Base-by-base conservation (phyloP, 139 green algal species). In the Zygnema circumcarinatum region DNA sequence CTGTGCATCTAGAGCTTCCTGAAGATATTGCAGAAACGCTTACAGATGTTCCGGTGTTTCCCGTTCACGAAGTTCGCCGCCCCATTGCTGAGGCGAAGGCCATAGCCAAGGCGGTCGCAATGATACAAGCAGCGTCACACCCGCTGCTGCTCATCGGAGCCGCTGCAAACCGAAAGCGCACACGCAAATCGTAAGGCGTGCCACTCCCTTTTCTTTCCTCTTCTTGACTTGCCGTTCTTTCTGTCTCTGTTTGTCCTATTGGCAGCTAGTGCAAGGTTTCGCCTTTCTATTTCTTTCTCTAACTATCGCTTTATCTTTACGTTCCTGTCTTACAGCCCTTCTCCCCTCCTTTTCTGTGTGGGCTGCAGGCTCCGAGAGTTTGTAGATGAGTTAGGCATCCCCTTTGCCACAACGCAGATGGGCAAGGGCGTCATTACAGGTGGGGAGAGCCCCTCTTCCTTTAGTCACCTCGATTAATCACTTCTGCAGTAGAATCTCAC, bases 21-120 rank as follows among this genome's bases (percentile, higher is more conserved):
- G 90, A 93, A 72, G 90, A 93, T 72, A 90, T 93, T 69, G 90
- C 90, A 1, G n/a, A 32, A 35, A 56, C 62, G 11, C 53, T 83
- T 0, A 72, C 76, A 20, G 81, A 93, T 40, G 32, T 53, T 2
- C 38, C 68, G 38, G 2, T 93, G 36, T 90, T 88, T 39, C 25
- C 42, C 1, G 69, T 79, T 2, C 42, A 91, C 56, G 33, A 22
- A 38, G 90, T 93, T 31, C 40, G 90, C 33, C 39, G 90, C 1
- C 90, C 90, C 0, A 56, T 93, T 79, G 88, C 90, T 29, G 90
- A 93, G 81, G 90, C 81, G 16, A 93, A 93, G 79, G 87, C 90
- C 47, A 90, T 93, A 32, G 41, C 0, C 1, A 80, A 67, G 31
- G 81, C 86, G 0, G 42, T 92, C 16, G 41, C 90, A 40, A 90